Evolutionary conservation across 2,329 filamentous ascomycete species (phyloP), one percentile per base, ranked within the genome.

Genomic region (Emmonsiellopsis sp.): DNA sequence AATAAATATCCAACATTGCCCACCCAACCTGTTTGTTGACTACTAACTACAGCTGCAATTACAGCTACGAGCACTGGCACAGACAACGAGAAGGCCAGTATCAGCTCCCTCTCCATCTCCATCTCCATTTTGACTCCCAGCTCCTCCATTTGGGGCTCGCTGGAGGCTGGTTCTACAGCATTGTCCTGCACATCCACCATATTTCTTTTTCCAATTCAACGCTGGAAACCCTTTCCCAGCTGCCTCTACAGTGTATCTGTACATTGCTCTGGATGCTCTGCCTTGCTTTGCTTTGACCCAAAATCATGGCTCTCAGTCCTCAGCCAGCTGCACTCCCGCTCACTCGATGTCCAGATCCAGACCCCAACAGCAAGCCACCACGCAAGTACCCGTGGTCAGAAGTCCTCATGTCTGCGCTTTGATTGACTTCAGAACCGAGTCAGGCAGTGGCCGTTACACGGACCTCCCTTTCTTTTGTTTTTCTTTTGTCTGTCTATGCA

Each of bases 321-420:
- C 33, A 27, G 33, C 33, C 14, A 48, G 40, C 40, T 42, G 40
- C 43, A 33, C 13, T n/a, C 5, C 8, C 27, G 6, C 43, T 34
- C 27, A 9, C 31, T 39, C 46, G 21, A 27, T 27, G 21, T 39
- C 33, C 10, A n/a, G 33, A 37, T 36, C 33, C 46, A 13, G 17
- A 33, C 3, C 32, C 32, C 21, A 10, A n/a, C 33, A 39, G 14
- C 46, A 48, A 48, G 45, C 46, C 46, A 39, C 34, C 34, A 39
- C 21, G 46, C 46, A 48, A 48, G 31, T 48, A 48, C 33, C 46
- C 46, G 46, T 37, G 14, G 46, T 48, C 46, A 39, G 34, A 39
- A 34, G 46, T 37, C 46, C 46, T 21, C n/a, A n/a, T 37, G 13
- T 11, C 33, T 48, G 45, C 6, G 6, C 14, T 44, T 33, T 47